Evolutionary conservation across 768 basidiomycete species (phyloP).

Genomic region (Punctularia strigosozonata): DNA sequence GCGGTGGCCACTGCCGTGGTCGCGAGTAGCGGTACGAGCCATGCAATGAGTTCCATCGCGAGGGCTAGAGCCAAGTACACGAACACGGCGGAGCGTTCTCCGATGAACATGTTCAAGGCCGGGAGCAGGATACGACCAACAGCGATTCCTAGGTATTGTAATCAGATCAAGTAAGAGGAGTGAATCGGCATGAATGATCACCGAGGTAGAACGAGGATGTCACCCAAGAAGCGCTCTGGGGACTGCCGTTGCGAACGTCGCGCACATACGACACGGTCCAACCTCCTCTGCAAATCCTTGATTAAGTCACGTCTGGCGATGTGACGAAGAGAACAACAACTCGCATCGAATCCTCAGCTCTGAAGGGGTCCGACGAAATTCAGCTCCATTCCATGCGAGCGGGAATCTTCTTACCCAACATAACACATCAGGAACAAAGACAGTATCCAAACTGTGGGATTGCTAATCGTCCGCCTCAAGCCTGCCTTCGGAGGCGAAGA

Average conservation of each 20-base stretch:
- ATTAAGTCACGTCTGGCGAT: neutral
- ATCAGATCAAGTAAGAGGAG: neutral
- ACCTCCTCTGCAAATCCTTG: slow-evolving; percentile 10
- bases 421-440: slow-evolving; percentile 17
- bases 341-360: slow-evolving; percentile 16
- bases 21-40: slow-evolving; percentile 13
- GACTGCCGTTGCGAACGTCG: slow-evolving; percentile 15
- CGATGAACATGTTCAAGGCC: slow-evolving; percentile 14
- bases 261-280: slow-evolving; percentile 19
- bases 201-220: slow-evolving; percentile 17
- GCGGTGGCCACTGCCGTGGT: slow-evolving; percentile 17
- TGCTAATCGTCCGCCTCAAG: slow-evolving; percentile 10
- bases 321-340: slow-evolving; percentile 2
- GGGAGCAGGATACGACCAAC: slow-evolving; percentile 17
- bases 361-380: slow-evolving; percentile 1
- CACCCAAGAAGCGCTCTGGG: slow-evolving; percentile 17
- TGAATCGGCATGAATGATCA: neutral
- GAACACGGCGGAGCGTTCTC: slow-evolving; percentile 17
- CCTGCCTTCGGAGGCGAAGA: neutral
- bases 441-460: slow-evolving; percentile 15
- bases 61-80: slow-evolving; percentile 16
- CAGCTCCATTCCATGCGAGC: neutral
- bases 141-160: slow-evolving; percentile 12
- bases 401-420: slow-evolving; percentile 8
- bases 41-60: slow-evolving; percentile 16